Evolutionary conservation across 306 rosid genomes (phyloP).

Genomic region (Acacia acuminata): DNA sequence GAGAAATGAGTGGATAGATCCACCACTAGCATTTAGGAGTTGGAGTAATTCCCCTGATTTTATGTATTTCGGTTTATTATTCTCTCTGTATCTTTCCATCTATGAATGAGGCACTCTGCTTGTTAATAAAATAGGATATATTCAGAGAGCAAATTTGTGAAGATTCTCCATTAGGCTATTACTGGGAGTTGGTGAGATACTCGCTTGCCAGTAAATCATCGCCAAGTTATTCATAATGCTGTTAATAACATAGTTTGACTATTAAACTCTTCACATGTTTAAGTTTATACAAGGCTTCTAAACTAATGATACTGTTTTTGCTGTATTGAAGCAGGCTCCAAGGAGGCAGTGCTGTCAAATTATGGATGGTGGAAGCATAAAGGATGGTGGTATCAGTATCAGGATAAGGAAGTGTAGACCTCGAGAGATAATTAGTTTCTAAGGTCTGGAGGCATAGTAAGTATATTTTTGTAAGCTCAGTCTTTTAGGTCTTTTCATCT

Average conservation of each 20-base stretch:
- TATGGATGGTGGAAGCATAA: constrained; percentile 49
- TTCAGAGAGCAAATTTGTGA: too few species aligned
- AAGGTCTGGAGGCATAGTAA: constrained; percentile 33
- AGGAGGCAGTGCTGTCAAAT: constrained; percentile 79
- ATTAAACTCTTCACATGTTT: background rate
- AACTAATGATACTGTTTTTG: constrained; percentile 35
- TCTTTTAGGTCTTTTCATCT: constrained; percentile 29
- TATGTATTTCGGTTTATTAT: too few species aligned
- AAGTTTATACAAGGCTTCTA: constrained; percentile 11
- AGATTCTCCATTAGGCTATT: too few species aligned
- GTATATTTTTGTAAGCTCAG: constrained; percentile 1
- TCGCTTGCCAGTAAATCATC: background rate
- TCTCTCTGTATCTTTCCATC: too few species aligned
- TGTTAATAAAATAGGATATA: too few species aligned
- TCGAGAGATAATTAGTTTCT: constrained; percentile 53
- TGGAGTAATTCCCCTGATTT: too few species aligned
- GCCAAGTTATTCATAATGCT: background rate
- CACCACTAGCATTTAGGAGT: too few species aligned
- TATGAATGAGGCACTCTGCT: too few species aligned
- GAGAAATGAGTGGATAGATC: too few species aligned
- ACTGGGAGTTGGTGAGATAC: too few species aligned
- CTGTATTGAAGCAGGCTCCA: constrained; percentile 55
- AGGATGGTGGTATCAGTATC: constrained; percentile 45
- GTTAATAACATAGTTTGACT: background rate
- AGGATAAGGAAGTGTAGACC: constrained; percentile 78